Conservation (phyloP, 495 filamentous ascomycete genomes). For the Hypoxylon lenormandii region DNA sequence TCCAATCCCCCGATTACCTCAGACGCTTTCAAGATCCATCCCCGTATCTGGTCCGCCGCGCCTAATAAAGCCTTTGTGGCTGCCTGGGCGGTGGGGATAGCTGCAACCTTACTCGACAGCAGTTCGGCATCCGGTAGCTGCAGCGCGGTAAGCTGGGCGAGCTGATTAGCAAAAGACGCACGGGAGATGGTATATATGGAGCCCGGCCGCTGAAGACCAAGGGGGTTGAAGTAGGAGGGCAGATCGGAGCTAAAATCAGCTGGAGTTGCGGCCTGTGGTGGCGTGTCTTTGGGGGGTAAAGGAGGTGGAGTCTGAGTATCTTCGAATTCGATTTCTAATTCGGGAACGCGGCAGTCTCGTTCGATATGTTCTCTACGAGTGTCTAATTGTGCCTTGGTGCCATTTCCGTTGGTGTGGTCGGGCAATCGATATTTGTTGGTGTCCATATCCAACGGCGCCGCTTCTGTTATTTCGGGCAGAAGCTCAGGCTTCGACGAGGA, state of each 20-base stretch:
- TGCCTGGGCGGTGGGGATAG: slow-evolving; percentile 81
- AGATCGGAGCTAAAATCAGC: slow-evolving; percentile 58
- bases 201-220: slow-evolving; percentile 69
- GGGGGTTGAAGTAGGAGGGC: slow-evolving; percentile 64
- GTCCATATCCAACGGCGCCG: slow-evolving; percentile 66
- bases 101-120: slow-evolving; percentile 81
- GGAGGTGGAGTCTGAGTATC: slow-evolving; percentile 56
- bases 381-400: slow-evolving; percentile 67
- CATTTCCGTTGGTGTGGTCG: slow-evolving; percentile 70
- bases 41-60: slow-evolving; percentile 88
- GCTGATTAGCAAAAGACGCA: slow-evolving; percentile 88
- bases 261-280: slow-evolving; percentile 51
- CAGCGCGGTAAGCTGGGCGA: slow-evolving; percentile 83
- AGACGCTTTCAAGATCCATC: slow-evolving; percentile 89
- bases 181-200: slow-evolving; percentile 90
- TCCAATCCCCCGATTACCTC: slow-evolving; percentile 87
- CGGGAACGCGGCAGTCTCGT: slow-evolving; percentile 53
- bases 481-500: slow-evolving; percentile 51
- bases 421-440: slow-evolving; percentile 73
- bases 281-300: slow-evolving; percentile 63
- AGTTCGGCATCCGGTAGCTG: slow-evolving; percentile 83
- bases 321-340: slow-evolving; percentile 50
- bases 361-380: slow-evolving; percentile 66
- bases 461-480: slow-evolving; percentile 58
- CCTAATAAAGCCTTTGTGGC: slow-evolving; percentile 81